Conservation (phyloP, 306 rosid species). For the Cicer pinnatifidum region DNA sequence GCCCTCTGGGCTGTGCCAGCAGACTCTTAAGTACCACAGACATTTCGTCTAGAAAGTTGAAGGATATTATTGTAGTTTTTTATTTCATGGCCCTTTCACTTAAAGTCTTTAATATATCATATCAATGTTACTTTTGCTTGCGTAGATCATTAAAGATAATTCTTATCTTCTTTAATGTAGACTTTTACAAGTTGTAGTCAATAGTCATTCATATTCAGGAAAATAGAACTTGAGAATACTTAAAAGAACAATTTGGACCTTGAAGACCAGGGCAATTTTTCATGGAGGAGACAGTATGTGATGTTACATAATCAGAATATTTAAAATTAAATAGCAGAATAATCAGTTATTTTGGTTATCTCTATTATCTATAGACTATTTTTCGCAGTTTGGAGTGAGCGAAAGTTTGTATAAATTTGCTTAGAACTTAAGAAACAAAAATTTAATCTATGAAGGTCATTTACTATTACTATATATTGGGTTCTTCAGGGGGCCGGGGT, state of each 20-base stretch:
- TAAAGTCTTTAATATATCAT: not conserved
- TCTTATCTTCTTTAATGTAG: not conserved
- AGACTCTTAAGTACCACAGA: not conserved
- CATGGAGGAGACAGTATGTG: not conserved
- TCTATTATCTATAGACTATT: not conserved
- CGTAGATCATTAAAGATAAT: not conserved
- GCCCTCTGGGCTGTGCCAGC: not conserved
- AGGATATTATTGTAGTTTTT: not conserved
- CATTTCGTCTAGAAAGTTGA: not conserved
- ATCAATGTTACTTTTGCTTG: conserved; percentile 5
- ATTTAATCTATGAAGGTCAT: not conserved
- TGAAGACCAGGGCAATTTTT: conserved; percentile 24
- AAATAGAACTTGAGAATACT: not conserved
- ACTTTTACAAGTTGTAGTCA: conserved; percentile 13
- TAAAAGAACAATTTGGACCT: conserved; percentile 8
- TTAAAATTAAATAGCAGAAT: conserved; percentile 5
- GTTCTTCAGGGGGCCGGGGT: not conserved
- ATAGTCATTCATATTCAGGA: conserved; percentile 8
- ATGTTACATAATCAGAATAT: not conserved
- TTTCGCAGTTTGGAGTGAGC: not conserved
- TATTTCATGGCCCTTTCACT: not conserved
- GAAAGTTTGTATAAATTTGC: not conserved
- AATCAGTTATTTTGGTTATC: not conserved
- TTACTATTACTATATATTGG: not conserved
- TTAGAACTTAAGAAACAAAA: not conserved